These are phyloP conservation scores for Penicillium verhagenii DNA, from an alignment of 495 filamentous ascomycete species.

Conservation along the genomic window DNA sequence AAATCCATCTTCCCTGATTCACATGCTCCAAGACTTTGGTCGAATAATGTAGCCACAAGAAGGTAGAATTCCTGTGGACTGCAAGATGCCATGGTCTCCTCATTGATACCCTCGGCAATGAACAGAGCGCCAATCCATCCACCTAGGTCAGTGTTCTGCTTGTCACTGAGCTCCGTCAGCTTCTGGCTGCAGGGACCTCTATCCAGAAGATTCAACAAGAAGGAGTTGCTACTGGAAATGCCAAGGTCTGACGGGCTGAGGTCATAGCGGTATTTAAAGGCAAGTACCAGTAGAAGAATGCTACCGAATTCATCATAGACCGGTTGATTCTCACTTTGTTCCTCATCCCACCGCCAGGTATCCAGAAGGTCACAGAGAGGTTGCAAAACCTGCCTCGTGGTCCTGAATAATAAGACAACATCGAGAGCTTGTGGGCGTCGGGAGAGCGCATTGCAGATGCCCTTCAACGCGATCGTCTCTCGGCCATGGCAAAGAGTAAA, in stretches of 20 bases:
- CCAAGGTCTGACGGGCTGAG: constrained; percentile 68
- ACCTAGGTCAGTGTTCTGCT: constrained; percentile 73
- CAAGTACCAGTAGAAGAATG: constrained; percentile 77
- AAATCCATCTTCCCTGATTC: constrained; percentile 67
- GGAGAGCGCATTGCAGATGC: constrained; percentile 75
- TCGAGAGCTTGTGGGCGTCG: constrained; percentile 77
- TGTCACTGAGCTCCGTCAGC: constrained; percentile 63
- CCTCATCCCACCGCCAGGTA: constrained; percentile 89
- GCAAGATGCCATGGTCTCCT: constrained; percentile 89
- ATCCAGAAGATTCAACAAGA: constrained; percentile 73
- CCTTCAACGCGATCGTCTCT: constrained; percentile 89
- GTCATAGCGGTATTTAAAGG: constrained; percentile 80
- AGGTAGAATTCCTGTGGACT: constrained; percentile 92
- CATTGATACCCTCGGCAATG: constrained; percentile 75
- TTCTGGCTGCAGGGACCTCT: constrained; percentile 60
- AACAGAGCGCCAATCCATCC: constrained; percentile 89
- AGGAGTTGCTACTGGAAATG: constrained; percentile 60
- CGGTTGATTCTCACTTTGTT: constrained; percentile 90
- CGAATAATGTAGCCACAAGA: constrained; percentile 85
- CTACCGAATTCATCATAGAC: constrained; percentile 96
- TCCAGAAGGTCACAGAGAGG: constrained; percentile 85
- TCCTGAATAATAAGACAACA: constrained; percentile 82
- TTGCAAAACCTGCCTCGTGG: constrained; percentile 69
- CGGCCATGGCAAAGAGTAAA: constrained; percentile 72
- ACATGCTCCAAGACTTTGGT: constrained; percentile 77